A percentile compares a stretch with the other conserved stretches of the same genome.
These are phyloP conservation scores for Claviceps maximensis DNA, from an alignment of 2,329 filamentous ascomycete genomes.

Conservation along the genomic window DNA sequence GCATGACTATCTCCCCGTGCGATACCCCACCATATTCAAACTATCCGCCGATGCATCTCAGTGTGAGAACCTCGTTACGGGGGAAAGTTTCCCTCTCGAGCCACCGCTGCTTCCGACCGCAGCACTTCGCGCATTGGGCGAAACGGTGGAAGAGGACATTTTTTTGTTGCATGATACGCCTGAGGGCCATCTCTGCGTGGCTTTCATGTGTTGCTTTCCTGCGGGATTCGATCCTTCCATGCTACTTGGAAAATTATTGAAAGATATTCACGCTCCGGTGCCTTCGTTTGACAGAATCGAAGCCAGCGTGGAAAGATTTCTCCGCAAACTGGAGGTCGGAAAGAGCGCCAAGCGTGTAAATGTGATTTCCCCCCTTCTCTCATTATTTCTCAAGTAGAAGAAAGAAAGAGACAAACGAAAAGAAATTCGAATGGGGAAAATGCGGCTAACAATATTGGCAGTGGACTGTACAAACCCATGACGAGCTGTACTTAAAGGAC, in stretches of 20 bases:
- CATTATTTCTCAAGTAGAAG: background rate
- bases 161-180: constrained; percentile 33
- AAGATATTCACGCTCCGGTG: constrained; percentile 38
- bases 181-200: constrained; percentile 29
- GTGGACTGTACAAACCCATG: constrained; percentile 36
- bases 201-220: constrained; percentile 39
- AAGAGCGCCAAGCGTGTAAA: constrained; percentile 37
- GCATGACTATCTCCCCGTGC: constrained; percentile 30
- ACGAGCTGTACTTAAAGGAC: constrained; percentile 25
- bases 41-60: constrained; percentile 17
- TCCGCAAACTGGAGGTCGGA: constrained; percentile 32
- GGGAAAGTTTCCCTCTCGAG: constrained; percentile 14
- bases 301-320: constrained; percentile 41
- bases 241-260: constrained; percentile 35
- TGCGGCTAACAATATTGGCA: constrained; percentile 11
- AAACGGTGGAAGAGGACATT: constrained; percentile 42
- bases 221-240: constrained; percentile 36
- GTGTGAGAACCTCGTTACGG: constrained; percentile 29
- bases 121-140: constrained; percentile 29
- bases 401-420: too few species aligned
- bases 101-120: constrained; percentile 17
- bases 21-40: constrained; percentile 35
- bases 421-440: background rate
- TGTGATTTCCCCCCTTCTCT: constrained; percentile 15
- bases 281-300: constrained; percentile 42